Conservation (phyloP, 1,284 basidiomycete species). For the Vanrija humicola region DNA sequence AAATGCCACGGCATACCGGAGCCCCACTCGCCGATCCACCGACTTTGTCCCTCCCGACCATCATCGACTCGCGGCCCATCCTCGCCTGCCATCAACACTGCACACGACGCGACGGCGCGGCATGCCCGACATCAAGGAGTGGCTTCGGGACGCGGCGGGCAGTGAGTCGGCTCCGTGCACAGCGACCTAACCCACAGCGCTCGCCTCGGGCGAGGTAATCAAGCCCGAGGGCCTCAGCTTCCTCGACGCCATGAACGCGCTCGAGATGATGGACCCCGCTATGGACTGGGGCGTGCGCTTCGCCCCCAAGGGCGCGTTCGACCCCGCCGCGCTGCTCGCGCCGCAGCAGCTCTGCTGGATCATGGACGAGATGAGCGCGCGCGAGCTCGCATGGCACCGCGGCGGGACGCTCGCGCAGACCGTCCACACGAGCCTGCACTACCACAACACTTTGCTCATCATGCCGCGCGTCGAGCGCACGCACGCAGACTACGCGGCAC, state of each 20-base stretch:
- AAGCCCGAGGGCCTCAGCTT: slow-evolving; percentile 67
- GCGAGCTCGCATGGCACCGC: slow-evolving; percentile 84
- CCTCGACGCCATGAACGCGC: slow-evolving; percentile 82
- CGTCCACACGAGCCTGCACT: slow-evolving; percentile 73
- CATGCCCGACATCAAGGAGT: slow-evolving; percentile 31
- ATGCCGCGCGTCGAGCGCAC: slow-evolving; percentile 28
- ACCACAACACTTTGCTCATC: slow-evolving; percentile 56
- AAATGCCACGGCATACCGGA: neutral
- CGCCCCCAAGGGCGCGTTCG: slow-evolving; percentile 55
- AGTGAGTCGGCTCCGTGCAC: slow-evolving; percentile 5
- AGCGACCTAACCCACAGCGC: slow-evolving; percentile 52
- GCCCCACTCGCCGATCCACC: neutral
- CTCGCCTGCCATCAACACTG: neutral
- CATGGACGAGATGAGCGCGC: slow-evolving; percentile 70
- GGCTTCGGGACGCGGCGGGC: slow-evolving; percentile 21
- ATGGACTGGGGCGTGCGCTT: slow-evolving; percentile 71
- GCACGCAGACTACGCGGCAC: slow-evolving; percentile 32
- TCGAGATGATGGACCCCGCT: slow-evolving; percentile 82
- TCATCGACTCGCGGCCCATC: neutral
- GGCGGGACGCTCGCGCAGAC: slow-evolving; percentile 82
- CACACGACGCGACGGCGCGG: neutral
- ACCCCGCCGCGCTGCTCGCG: slow-evolving; percentile 61
- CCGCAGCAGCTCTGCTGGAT: slow-evolving; percentile 81
- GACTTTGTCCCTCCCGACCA: neutral
- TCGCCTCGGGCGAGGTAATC: slow-evolving; percentile 63